phyloP scores from a whole-genome alignment of 2,329 filamentous ascomycete species.

The Grosmannia huntii region DNA sequence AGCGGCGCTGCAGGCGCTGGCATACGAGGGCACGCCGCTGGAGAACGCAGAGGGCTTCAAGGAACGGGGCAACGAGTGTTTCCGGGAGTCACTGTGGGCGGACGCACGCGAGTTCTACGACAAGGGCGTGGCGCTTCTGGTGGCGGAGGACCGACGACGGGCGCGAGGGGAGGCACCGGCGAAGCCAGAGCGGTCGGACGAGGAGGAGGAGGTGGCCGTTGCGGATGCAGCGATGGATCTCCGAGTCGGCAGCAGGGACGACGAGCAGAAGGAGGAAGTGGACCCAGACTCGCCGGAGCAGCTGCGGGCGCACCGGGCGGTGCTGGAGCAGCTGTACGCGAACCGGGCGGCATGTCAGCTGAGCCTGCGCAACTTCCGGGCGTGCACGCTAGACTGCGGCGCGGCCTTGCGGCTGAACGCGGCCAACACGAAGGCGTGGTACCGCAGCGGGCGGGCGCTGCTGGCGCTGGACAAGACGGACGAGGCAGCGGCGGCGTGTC shows the following conservation, averaged over 20 bases:
- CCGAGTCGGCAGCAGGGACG: background rate
- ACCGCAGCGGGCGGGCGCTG: conserved; percentile 68
- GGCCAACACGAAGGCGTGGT: conserved; percentile 78
- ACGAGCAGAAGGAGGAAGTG: conserved; percentile 8
- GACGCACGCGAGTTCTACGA: conserved; percentile 88
- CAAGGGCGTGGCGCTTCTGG: conserved; percentile 67
- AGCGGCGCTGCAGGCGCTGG: conserved; percentile 77
- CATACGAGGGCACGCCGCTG: conserved; percentile 79
- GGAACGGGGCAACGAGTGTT: conserved; percentile 83
- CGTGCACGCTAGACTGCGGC: conserved; percentile 74
- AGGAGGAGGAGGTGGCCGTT: background rate
- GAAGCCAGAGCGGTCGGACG: background rate
- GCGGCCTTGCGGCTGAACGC: conserved; percentile 67
- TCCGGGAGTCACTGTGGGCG: conserved; percentile 56
- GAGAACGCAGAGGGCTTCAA: conserved; percentile 80
- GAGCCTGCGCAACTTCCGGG: conserved; percentile 77
- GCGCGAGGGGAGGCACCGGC: conserved; percentile 20
- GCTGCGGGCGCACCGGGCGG: conserved; percentile 43
- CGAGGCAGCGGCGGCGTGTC: conserved; percentile 71
- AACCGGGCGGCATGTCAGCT: conserved; percentile 89
- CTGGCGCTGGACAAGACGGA: conserved; percentile 63
- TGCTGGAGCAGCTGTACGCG: conserved; percentile 65
- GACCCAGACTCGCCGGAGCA: conserved; percentile 44
- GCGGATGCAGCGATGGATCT: background rate
- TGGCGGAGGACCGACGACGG: conserved; percentile 46